Evolutionary conservation across 2,329 filamentous ascomycete genomes (phyloP), one percentile per base, ranked within the genome.

Genomic region (Clonostachys solani): DNA sequence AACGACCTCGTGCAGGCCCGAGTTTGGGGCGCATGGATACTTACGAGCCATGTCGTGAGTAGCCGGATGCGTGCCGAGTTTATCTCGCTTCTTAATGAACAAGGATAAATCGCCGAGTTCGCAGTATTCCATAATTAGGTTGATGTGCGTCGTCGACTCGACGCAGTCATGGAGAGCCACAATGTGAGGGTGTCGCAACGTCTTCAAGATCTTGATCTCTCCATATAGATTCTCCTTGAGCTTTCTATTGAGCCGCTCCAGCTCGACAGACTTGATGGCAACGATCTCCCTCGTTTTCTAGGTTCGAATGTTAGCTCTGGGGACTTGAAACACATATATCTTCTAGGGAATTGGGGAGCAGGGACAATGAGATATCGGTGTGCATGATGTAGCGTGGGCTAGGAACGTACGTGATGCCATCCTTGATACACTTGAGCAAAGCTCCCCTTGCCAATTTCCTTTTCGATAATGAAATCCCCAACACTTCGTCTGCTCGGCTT

Each of bases 41-140:
- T 95, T 96, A 60, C 85, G 80, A 51, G 95, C 90, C 83, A 97
- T 92, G 56, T 95, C 90, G 60, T 83, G 81, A 5, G 92, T 94
- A 46, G 89, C 86, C 29, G 87, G 83, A 62, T 95, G 87, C 44
- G 85, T 86, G 41, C 77, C 79, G 42, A 96, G 80, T 61, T 85
- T 88, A 50, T 92, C 84, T 50, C 92, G 83, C 71, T 94, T 95
- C 77, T 94, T 95, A 72, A 99, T 96, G 68, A 99, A 97, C 46
- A 92, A 78, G 12, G 94, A 95, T 49, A 99, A 72, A 62, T 99
- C 94, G 18, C 94, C 92, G 38, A 99, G 80, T 63, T 95, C 90
- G 71, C 94, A 97, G 69, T 95, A 97, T 71, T 99, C 94, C 92
- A 97, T 99, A 53, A 97, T 86, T 49, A 99, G 80, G 69, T 99